Evolutionary conservation across 2,329 filamentous ascomycete genomes (phyloP), one percentile per base, ranked within the genome.

Genomic region (Trichoderma sp.): DNA sequence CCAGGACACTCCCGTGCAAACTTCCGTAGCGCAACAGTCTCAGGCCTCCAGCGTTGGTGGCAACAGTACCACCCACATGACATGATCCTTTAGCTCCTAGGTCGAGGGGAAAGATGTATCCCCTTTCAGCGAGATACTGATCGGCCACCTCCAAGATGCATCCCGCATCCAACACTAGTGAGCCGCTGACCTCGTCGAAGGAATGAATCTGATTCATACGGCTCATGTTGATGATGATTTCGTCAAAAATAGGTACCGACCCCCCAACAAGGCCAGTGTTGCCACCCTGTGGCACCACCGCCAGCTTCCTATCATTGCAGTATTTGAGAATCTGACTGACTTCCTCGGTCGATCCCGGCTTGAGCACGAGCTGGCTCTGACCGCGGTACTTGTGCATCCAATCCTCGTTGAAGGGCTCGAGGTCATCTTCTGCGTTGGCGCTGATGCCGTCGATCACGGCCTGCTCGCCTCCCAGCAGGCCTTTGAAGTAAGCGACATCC

Each of bases 381-480:
- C 95, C 96, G 70, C 92, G 90, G 83, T 97, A 99, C 82, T 99
- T 99, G 80, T 92, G 90, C 94, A 99, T 97, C 95, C 96, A 99
- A 81, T 99, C 95, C 77, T 90, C 89, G 80, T 99, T 99, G 85
- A 93, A 99, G 8, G 92, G 87, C 77, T 95, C 92, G 71, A 98
- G 85, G 76, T 98, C 95, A 74, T 92, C 91, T 15, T 37, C 65
- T 34, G 81, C 88, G 29, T 70, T 71, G 4, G 89, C 92, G 7
- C 42, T 48, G 65, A 97, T 86, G 60, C 92, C 92, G 77, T 97
- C 94, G 70, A 98, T 87, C 61, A 97, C 84, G 2, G 93, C 93
- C 39, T 54, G 60, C 39, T 90, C 88, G 58, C 87, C 86, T 66
- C 93, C 92, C 37, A 99, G 85, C n/a, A 97, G 81, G 22, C 88